Percentiles rank a stretch among this genome's conserved stretches.
Evolutionary conservation across 164 flowering plant species (phyloP).

Genomic region (Stephania cephalantha): DNA sequence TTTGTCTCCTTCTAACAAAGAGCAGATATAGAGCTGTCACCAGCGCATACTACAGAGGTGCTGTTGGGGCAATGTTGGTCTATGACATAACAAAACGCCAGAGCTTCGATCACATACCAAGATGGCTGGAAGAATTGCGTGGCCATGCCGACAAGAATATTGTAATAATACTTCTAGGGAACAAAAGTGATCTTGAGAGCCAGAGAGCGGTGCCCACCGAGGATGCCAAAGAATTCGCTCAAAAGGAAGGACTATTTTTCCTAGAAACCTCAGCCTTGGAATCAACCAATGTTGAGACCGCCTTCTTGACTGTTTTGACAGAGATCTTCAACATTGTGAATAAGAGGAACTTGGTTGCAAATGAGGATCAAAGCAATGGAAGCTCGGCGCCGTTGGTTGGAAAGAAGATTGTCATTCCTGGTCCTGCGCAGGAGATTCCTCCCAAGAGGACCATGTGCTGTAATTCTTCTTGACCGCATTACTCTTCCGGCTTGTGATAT

Average conservation of each 20-base stretch:
- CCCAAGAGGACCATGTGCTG: slow-evolving; percentile 22
- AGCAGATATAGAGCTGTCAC: slow-evolving; percentile 25
- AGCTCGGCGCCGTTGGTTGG: slow-evolving; percentile 18
- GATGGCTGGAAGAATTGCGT: slow-evolving; percentile 26
- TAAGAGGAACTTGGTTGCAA: slow-evolving; percentile 19
- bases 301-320: slow-evolving; percentile 24
- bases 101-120: slow-evolving; percentile 23
- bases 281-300: slow-evolving; percentile 19
- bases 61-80: slow-evolving; percentile 29
- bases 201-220: slow-evolving; percentile 23
- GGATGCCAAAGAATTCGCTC: slow-evolving; percentile 25
- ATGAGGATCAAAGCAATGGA: slow-evolving; percentile 21
- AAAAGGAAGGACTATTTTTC: slow-evolving; percentile 26
- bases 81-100: slow-evolving; percentile 27
- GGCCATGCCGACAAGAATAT: slow-evolving; percentile 26
- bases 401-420: slow-evolving; percentile 24
- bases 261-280: slow-evolving; percentile 27
- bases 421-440: slow-evolving; percentile 24
- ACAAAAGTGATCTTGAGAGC: slow-evolving; percentile 23
- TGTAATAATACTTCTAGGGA: slow-evolving; percentile 25
- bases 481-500: neutral
- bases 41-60: slow-evolving; percentile 25
- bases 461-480: slow-evolving; percentile 12
- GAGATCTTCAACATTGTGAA: slow-evolving; percentile 27
- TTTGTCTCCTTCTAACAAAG: neutral